Conservation (phyloP, 2,329 filamentous ascomycete species). For the Westerdykella aurantiaca region DNA sequence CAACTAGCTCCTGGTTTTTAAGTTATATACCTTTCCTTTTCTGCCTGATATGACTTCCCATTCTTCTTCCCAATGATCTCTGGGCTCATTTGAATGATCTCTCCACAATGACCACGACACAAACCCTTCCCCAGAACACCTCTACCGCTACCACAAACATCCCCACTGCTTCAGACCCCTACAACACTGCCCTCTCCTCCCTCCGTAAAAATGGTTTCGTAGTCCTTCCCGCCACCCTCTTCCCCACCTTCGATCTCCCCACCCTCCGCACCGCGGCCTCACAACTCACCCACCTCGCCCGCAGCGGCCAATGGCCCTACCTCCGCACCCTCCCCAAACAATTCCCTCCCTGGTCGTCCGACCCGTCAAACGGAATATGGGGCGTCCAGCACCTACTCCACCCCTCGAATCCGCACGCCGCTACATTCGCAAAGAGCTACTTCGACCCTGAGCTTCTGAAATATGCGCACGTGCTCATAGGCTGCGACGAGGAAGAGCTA, state of each 20-base stretch:
- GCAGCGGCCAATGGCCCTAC: slow-evolving; percentile 70
- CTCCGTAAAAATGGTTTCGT: slow-evolving; percentile 73
- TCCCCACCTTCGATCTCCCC: slow-evolving; percentile 44
- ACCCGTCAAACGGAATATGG: slow-evolving; percentile 66
- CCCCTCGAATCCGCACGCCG: slow-evolving; percentile 59
- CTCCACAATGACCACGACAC: too few species aligned
- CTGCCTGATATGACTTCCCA: too few species aligned
- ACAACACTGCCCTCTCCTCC: slow-evolving; percentile 39
- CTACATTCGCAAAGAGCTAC: slow-evolving; percentile 62
- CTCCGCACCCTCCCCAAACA: slow-evolving; percentile 83
- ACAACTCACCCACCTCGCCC: slow-evolving; percentile 55
- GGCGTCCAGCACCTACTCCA: slow-evolving; percentile 82
- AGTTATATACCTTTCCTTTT: background rate
- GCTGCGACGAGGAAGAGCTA: slow-evolving; percentile 50
- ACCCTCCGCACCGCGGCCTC: slow-evolving; percentile 56
- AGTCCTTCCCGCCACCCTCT: slow-evolving; percentile 60
- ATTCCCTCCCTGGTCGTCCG: slow-evolving; percentile 77
- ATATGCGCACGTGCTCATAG: slow-evolving; percentile 61
- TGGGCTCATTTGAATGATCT: too few species aligned
- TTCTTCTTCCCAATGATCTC: too few species aligned
- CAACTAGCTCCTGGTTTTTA: background rate
- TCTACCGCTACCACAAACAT: too few species aligned
- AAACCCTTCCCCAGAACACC: too few species aligned
- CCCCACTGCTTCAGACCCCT: slow-evolving; percentile 13
- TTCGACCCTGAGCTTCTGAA: slow-evolving; percentile 61